Evolutionary conservation across 179 eudicot species (phyloP).

Genomic region (Amaranthus tricolor): DNA sequence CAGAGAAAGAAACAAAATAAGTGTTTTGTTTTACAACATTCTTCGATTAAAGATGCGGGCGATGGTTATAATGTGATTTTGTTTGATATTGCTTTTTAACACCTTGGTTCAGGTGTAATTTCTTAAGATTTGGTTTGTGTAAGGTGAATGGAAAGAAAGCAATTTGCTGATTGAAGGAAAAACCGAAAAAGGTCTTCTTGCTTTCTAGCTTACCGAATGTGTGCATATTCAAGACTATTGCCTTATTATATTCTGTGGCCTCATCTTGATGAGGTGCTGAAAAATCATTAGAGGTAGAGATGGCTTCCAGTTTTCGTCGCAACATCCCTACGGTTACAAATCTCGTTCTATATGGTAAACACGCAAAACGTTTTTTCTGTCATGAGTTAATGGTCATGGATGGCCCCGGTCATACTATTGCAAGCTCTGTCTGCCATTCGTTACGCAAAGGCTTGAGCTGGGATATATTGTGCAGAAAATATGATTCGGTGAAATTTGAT

Average conservation of each 20-base stretch:
- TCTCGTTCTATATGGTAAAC: conserved; percentile 12
- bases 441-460: conserved; percentile 59
- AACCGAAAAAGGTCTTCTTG: not conserved
- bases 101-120: not conserved
- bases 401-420: conserved; percentile 24
- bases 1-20: not conserved
- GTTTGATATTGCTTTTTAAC: not conserved
- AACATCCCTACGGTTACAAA: conserved; percentile 11
- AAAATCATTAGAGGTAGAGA: not conserved
- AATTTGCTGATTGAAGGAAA: not conserved
- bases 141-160: not conserved
- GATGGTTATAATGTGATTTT: not conserved
- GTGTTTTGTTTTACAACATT: not conserved
- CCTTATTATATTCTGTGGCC: not conserved
- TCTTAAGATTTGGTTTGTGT: not conserved
- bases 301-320: conserved; percentile 23
- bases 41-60: not conserved
- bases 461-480: conserved; percentile 46
- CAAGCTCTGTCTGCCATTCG: conserved; percentile 47
- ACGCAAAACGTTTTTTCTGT: conserved; percentile 15
- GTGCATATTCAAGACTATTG: not conserved
- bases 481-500: conserved; percentile 32
- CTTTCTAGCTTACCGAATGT: not conserved
- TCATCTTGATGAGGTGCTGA: conserved; percentile 2
- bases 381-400: conserved; percentile 19